A percentile compares a stretch with the other conserved stretches of the same genome.
These are phyloP conservation scores for Aureobasidium zeae DNA, from an alignment of 2,329 filamentous ascomycete genomes.

Conservation along the genomic window DNA sequence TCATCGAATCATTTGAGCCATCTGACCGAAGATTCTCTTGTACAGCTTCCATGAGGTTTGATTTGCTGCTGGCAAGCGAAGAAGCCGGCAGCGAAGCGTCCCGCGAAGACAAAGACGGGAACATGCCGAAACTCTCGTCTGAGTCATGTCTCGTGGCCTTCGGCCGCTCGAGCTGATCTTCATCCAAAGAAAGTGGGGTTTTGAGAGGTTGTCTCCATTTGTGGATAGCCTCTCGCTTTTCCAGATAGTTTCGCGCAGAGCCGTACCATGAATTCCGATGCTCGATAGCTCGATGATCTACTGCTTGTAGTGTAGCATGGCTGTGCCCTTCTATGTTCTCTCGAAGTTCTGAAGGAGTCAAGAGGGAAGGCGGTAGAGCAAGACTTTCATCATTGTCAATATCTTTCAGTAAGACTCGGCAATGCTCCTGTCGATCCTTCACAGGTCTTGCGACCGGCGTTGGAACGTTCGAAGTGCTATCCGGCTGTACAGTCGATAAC, in stretches of 20 bases:
- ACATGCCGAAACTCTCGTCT: slow-evolving; percentile 54
- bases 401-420: slow-evolving; percentile 8
- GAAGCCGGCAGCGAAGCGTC: slow-evolving; percentile 42
- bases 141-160: slow-evolving; percentile 39
- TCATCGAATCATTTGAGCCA: slow-evolving; percentile 12
- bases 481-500: slow-evolving; percentile 20
- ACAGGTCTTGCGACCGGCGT: slow-evolving; percentile 43
- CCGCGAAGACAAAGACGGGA: slow-evolving; percentile 52
- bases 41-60: slow-evolving; percentile 19
- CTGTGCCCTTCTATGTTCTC: slow-evolving; percentile 12
- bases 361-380: slow-evolving; percentile 22
- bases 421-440: slow-evolving; percentile 25
- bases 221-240: slow-evolving; percentile 8
- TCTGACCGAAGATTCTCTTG: slow-evolving; percentile 14
- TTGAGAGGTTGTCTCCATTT: slow-evolving; percentile 24
- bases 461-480: slow-evolving; percentile 45
- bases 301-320: slow-evolving; percentile 3
- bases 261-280: slow-evolving; percentile 14
- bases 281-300: slow-evolving; percentile 8
- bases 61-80: slow-evolving; percentile 35
- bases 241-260: slow-evolving; percentile 7
- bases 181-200: slow-evolving; percentile 22
- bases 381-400: slow-evolving; percentile 21
- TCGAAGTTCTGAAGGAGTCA: slow-evolving; percentile 7
- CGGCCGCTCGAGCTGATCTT: not conserved